Base-by-base conservation (phyloP, 805 yeast species). In the Yarrowia sp. region DNA sequence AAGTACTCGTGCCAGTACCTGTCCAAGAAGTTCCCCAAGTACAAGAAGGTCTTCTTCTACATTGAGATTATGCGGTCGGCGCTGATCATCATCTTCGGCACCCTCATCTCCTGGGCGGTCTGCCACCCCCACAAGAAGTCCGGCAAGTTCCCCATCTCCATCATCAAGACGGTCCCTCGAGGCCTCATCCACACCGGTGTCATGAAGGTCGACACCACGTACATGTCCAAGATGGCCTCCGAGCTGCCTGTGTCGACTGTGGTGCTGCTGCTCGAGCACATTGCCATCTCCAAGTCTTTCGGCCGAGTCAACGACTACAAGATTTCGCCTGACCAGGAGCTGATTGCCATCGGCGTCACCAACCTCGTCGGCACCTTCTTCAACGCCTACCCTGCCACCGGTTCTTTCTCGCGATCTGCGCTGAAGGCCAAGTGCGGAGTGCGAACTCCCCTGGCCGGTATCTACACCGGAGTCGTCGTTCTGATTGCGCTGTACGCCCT, bases 381-480 rank as follows among this genome's bases (percentile, higher is more conserved):
- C 82, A 81, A 84, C 70, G 97, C 97, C 7, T 92, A 92, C 73
- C 97, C 97, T 8, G 91, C 96, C 7, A 92, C 97, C 4, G 97
- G 97, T 47, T 92, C 97, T 1, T 92, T 92, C 74, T 88, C 96
- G 18, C 86, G 97, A 78, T 88, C 97, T 46, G 97, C 97, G 7
- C 80, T 92, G 69, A 92, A 93, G 76, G 86, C 96, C 58, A 92
- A 92, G 76, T 92, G 97, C 81, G 96, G 96, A 72, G 97, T 92
- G 47, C 83, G 91, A 71, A 92, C 97, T 19, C 97, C 97, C 33
- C 77, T 92, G 64, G 96, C 97, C 46, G 97, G 97, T 76, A 80
- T 90, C 41, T 88, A 85, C 74, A 88, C 97, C 12, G 97, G 97
- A 71, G 83, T 82, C 46, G 91, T 93, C 74, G 97, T 92, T 24